Evolutionary conservation across 352 stramenopile species (phyloP).

Genomic region (Blastocystis sp.): DNA sequence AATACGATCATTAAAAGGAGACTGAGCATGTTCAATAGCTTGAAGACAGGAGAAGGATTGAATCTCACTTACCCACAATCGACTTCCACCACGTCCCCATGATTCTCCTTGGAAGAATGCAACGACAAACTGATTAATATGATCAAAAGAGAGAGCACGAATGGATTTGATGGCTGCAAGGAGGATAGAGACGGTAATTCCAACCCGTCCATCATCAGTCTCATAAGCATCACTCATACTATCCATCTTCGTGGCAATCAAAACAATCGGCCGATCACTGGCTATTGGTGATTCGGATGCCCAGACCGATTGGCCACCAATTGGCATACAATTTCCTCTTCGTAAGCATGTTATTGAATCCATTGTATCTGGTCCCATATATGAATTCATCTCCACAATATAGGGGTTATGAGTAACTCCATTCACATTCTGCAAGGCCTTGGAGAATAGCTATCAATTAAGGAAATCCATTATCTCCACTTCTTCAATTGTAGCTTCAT

Average conservation of each 20-base stretch:
- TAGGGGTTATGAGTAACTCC: constrained; percentile 8
- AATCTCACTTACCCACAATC: constrained; percentile 1
- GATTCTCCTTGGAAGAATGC: constrained; percentile 56
- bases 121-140: constrained; percentile 20
- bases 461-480: neutral
- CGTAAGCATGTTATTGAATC: constrained; percentile 20
- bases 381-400: constrained; percentile 38
- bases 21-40: neutral
- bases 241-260: constrained; percentile 31
- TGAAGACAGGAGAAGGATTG: constrained; percentile 24
- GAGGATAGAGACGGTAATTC: neutral
- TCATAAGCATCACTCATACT: neutral
- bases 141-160: neutral
- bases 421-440: neutral
- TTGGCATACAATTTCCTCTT: neutral
- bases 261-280: neutral
- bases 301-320: constrained; percentile 54
- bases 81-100: constrained; percentile 54
- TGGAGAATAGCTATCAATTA: neutral
- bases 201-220: neutral
- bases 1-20: constrained; percentile 43
- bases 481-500: neutral
- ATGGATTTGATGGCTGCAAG: constrained; percentile 37
- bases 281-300: neutral
- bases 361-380: constrained; percentile 57